Conservation (phyloP, 2,329 filamentous ascomycete species). For the Ophiocordyceps camponoti-saundersi region DNA sequence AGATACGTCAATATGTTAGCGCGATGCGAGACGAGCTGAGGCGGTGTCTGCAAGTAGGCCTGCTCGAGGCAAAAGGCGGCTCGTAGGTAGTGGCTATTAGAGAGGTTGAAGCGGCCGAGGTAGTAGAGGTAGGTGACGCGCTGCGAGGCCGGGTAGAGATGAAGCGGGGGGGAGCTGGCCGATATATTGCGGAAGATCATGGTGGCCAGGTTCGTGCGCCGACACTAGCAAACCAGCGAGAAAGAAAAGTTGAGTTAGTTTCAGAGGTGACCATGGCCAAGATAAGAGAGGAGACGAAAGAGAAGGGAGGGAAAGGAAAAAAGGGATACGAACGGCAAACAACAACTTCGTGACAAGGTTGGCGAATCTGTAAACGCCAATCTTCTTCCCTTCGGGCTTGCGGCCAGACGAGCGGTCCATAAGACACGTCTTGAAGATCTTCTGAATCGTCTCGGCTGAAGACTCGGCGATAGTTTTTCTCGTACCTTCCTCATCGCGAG, state of each 20-base stretch:
- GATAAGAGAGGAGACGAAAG: no score
- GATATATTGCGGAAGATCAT: conserved; percentile 84
- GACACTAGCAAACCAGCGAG: conserved; percentile 33
- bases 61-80: conserved; percentile 60
- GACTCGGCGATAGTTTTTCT: conserved; percentile 70
- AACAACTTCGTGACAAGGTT: conserved; percentile 81
- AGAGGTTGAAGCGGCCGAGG: conserved; percentile 76
- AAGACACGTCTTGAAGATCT: conserved; percentile 79
- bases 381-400: conserved; percentile 66
- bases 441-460: conserved; percentile 76
- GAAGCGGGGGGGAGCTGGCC: conserved; percentile 64
- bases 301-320: not conserved
- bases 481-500: conserved; percentile 41
- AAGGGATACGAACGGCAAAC: conserved; percentile 46
- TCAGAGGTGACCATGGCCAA: conserved; percentile 1
- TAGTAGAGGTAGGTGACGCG: conserved; percentile 91
- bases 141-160: conserved; percentile 69
- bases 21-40: conserved; percentile 52
- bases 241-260: not conserved
- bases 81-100: conserved; percentile 66
- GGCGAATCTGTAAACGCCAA: conserved; percentile 80
- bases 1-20: conserved; percentile 70
- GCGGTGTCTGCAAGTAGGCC: conserved; percentile 56
- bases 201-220: conserved; percentile 66
- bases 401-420: conserved; percentile 58